These are phyloP conservation scores for Acephala macrosclerotiorum DNA, from an alignment of 2,329 filamentous ascomycete genomes.

Conservation along the genomic window DNA sequence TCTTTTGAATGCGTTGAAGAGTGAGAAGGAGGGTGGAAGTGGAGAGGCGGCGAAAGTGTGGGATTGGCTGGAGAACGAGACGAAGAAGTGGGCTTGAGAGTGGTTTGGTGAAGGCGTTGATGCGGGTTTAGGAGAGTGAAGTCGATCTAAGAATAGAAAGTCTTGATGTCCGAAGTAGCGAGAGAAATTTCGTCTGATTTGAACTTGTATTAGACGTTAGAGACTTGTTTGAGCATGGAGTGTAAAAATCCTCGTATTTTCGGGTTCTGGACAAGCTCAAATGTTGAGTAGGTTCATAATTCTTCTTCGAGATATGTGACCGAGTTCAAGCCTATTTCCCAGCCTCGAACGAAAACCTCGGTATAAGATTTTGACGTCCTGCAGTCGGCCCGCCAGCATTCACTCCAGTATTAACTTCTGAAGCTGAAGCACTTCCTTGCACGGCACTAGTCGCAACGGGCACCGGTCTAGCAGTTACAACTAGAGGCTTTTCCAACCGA, in stretches of 20 bases:
- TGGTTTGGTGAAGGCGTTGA: neutral
- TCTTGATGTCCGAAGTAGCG: neutral
- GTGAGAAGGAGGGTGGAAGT: constrained; percentile 20
- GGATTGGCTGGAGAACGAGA: constrained; percentile 22
- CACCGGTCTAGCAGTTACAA: neutral
- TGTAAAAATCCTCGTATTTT: too few species aligned
- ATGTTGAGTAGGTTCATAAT: neutral
- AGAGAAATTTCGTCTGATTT: too few species aligned
- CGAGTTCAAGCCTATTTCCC: neutral
- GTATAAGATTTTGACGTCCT: neutral
- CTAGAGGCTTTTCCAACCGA: neutral
- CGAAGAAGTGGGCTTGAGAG: constrained; percentile 4
- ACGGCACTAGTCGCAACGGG: too few species aligned
- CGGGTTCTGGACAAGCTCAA: neutral
- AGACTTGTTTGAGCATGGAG: too few species aligned
- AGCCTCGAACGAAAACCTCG: neutral
- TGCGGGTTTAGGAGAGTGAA: neutral
- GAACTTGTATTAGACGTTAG: too few species aligned
- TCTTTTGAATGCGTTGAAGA: constrained; percentile 18
- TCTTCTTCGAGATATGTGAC: neutral
- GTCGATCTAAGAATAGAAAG: too few species aligned
- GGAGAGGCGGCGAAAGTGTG: constrained; percentile 14
- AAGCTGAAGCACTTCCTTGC: too few species aligned
- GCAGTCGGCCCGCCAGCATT: too few species aligned
- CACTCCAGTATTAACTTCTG: too few species aligned